Percentiles rank a stretch among this genome's conserved stretches.
These are phyloP conservation scores for Triticum monococcum DNA, from an alignment of 176 grass and related monocot genomes.

Conservation along the genomic window DNA sequence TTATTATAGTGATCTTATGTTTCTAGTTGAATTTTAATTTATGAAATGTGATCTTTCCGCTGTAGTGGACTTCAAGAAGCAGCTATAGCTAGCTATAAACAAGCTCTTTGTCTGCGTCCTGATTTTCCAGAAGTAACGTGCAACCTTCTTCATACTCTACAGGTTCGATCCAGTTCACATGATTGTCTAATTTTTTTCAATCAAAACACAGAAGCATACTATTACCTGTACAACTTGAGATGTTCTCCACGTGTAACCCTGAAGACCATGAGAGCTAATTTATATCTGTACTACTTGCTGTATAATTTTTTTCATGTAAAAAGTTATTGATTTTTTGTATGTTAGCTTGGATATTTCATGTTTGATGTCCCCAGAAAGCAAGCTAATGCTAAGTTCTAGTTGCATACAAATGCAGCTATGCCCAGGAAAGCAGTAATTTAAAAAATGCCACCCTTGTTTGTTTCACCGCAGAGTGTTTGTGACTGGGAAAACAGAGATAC, in stretches of 20 bases:
- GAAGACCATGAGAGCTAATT: background rate
- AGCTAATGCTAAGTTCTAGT: background rate
- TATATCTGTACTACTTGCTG: background rate
- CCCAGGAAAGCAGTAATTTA: background rate
- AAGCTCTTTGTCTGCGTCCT: conserved; percentile 54
- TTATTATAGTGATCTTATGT: background rate
- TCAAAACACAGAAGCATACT: background rate
- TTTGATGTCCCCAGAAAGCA: background rate
- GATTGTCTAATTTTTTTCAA: background rate
- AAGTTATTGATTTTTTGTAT: background rate
- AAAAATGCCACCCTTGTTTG: background rate
- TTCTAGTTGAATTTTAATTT: background rate
- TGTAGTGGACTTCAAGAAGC: conserved; percentile 60
- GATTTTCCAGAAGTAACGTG: conserved; percentile 82
- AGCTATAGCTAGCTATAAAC: conserved; percentile 72
- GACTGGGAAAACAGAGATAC: conserved; percentile 72
- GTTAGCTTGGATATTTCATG: background rate
- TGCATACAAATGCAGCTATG: background rate
- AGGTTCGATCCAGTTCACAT: conserved; percentile 35
- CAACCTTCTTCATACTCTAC: conserved; percentile 72
- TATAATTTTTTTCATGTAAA: background rate
- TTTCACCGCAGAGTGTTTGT: conserved; percentile 61
- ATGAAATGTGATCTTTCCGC: background rate
- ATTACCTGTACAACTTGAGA: background rate
- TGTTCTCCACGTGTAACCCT: background rate